Evolutionary conservation across 78 protist genomes (phyloP).

Genomic region (Cavenderia fasciculata): DNA sequence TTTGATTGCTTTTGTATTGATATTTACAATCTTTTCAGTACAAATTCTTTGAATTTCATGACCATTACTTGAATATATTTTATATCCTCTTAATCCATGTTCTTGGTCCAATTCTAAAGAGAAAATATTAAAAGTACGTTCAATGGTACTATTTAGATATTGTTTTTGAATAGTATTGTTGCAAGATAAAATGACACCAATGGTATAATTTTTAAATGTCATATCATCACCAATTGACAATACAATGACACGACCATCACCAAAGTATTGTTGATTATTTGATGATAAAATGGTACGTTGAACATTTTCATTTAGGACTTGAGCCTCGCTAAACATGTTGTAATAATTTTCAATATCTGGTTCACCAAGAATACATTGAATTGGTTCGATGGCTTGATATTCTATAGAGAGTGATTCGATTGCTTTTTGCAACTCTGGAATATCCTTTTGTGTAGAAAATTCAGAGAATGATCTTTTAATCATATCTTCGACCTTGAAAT

Average conservation of each 20-base stretch:
- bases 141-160: conserved; percentile 4
- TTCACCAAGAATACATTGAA: conserved; percentile 79
- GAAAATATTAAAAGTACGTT: conserved; percentile 20
- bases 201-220: conserved; percentile 4
- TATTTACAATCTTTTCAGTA: conserved; percentile 42
- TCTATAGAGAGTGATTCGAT: conserved; percentile 3
- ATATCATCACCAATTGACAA: neutral
- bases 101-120: neutral
- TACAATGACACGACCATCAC: conserved; percentile 22
- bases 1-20: conserved; percentile 21
- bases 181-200: conserved; percentile 29
- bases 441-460: conserved; percentile 52
- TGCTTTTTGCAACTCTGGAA: conserved; percentile 37
- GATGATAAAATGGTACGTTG: conserved; percentile 47
- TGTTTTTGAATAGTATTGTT: neutral
- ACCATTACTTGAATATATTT: neutral
- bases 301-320: neutral
- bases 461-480: conserved; percentile 91
- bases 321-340: conserved; percentile 8
- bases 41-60: conserved; percentile 49
- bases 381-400: neutral
- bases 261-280: conserved; percentile 5
- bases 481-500: conserved; percentile 91
- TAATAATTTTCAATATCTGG: conserved; percentile 82
- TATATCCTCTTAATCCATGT: neutral